Conservation (phyloP, 139 green algal species). For the Tetradesmus obliquus region DNA sequence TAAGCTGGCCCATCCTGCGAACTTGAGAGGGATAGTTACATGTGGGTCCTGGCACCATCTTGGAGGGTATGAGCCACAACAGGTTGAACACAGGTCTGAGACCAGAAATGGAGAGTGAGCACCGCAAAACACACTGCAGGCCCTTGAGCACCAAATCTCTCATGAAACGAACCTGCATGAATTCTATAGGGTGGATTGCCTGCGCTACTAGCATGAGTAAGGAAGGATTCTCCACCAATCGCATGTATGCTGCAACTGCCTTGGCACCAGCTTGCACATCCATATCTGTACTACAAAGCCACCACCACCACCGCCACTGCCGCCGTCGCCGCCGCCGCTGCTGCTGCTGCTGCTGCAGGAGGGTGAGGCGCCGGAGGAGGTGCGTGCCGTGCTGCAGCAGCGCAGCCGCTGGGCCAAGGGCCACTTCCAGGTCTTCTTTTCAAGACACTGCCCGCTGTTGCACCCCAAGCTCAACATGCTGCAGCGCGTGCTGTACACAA, state of each 20-base stretch:
- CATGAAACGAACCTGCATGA: too few relatives aligned
- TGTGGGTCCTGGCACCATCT: too few relatives aligned
- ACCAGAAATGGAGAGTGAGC: background rate
- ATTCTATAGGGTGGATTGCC: too few relatives aligned
- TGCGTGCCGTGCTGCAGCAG: conserved; percentile 83
- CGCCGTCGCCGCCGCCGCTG: too few relatives aligned
- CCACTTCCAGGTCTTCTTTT: conserved; percentile 30
- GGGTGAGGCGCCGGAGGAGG: conserved; percentile 79
- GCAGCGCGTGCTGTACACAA: conserved; percentile 41
- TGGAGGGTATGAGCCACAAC: too few relatives aligned
- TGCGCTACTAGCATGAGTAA: too few relatives aligned
- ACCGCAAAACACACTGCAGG: too few relatives aligned
- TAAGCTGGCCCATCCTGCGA: background rate
- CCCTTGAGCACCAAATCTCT: too few relatives aligned
- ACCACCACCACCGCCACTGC: background rate
- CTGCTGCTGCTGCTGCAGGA: conserved; percentile 6
- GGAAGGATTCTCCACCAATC: too few relatives aligned
- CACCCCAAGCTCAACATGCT: conserved; percentile 39
- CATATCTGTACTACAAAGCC: background rate
- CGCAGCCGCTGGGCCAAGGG: conserved; percentile 79
- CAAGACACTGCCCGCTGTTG: conserved; percentile 52
- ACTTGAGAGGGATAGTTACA: too few relatives aligned
- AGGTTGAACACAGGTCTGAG: background rate
- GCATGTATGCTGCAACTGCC: background rate
- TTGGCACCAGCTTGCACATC: background rate